Conservation (phyloP, 2,329 filamentous ascomycete species). For the Xylariaceae sp. region DNA sequence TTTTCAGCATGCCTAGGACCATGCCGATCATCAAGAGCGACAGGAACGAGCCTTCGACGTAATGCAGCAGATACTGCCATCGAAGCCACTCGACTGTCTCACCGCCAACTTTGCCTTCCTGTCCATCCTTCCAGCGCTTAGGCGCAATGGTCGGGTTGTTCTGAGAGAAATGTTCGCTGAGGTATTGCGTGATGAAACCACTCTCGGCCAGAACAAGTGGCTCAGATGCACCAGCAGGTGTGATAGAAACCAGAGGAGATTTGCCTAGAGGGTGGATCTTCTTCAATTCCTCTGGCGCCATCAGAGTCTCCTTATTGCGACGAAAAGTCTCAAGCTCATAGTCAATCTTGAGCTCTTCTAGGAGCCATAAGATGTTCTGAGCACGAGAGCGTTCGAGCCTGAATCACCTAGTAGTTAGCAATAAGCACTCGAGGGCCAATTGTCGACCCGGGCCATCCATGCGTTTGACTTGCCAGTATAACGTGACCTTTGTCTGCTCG, state of each 20-base stretch:
- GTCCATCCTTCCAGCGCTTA: conserved; percentile 54
- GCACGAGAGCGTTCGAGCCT: conserved; percentile 84
- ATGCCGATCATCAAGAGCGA: conserved; percentile 21
- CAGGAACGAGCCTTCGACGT: conserved; percentile 76
- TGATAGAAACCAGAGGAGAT: conserved; percentile 72
- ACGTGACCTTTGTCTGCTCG: conserved; percentile 53
- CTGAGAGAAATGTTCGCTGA: conserved; percentile 61
- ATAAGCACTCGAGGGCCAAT: no score
- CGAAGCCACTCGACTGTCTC: conserved; percentile 61
- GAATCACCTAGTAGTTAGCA: background rate
- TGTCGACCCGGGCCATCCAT: no score
- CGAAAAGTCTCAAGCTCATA: conserved; percentile 82
- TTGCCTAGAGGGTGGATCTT: conserved; percentile 84
- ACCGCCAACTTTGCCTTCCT: conserved; percentile 55
- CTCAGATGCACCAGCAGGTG: conserved; percentile 37
- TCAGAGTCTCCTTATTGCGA: conserved; percentile 56
- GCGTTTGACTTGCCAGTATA: conserved; percentile 54
- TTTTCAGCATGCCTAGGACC: conserved; percentile 38
- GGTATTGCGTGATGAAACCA: conserved; percentile 76
- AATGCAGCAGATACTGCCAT: conserved; percentile 73
- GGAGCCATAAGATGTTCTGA: conserved; percentile 80
- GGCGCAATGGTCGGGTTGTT: conserved; percentile 49
- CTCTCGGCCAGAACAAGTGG: conserved; percentile 74
- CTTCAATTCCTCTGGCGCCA: conserved; percentile 71
- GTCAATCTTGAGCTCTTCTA: conserved; percentile 75